Evolutionary conservation across 306 rosid genomes (phyloP), one percentile per base, ranked within the genome.

Genomic region (barrel medic (Medicago truncatula)): DNA sequence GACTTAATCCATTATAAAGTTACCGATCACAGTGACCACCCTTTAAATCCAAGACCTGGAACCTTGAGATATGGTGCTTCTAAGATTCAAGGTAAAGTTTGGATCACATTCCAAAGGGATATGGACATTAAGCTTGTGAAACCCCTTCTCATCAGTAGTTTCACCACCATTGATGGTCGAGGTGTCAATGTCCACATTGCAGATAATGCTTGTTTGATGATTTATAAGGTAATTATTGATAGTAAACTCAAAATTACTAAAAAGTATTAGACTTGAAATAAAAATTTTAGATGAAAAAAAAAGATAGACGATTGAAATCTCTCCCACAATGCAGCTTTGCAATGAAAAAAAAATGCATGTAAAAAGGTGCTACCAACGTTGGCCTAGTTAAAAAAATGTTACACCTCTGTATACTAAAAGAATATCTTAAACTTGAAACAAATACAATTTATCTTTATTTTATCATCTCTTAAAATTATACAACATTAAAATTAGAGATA

Each of bases 31-130:
- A 14, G n/a, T 47, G 53, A 47, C n/a, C n/a, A 47, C 63, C 78
- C 78, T 2, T 16, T 73, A 34, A 65, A 54, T 53, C 83, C 83
- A 2, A 65, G 63, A 73, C 78, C 63, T 49, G 78, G 83, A 1
- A 72, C 83, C 1, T 18, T 79, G 70, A 73, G 83, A 44, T 79
- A 79, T 12, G 83, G 83, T 8, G 70, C 82, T 13, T 79, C 82
- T 4, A 13, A 14, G 59, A 63, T 79, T 5, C 53, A 47, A 47
- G 53, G 53, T 14, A 47, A 47, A 47, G 16, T 13, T 14, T 47
- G 53, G 53, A 79, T 80, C 67, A 80, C 80, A 28, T 81, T 81
- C 36, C 34, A 81, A 70, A 75, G 54, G 44, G 62, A 75, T 59
- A 81, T 81, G 84, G 8, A 41, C 18, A 81, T 81, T 43, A 75